Evolutionary conservation across 768 basidiomycete genomes (phyloP).

Genomic region (Epithele typhae): DNA sequence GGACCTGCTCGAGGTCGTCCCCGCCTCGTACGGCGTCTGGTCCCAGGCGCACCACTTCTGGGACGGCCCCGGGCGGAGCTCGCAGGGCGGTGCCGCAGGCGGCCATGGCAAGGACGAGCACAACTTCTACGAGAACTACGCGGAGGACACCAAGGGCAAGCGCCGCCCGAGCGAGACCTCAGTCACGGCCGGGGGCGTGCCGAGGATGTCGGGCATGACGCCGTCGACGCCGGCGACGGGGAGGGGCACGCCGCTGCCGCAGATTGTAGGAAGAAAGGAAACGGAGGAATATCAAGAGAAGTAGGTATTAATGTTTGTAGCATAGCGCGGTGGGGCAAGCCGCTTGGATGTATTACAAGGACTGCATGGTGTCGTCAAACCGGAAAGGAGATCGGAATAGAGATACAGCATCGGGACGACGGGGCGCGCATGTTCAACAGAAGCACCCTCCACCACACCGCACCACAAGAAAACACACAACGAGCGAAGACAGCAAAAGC

Average conservation of each 20-base stretch:
- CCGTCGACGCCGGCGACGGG: no score
- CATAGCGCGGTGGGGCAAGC: neutral
- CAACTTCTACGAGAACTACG: slow-evolving; percentile 89
- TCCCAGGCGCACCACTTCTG: slow-evolving; percentile 88
- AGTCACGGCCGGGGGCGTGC: no score
- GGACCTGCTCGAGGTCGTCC: slow-evolving; percentile 90
- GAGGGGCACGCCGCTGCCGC: neutral
- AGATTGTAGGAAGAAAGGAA: neutral
- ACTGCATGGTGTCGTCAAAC: no score
- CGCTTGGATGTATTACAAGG: neutral
- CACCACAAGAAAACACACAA: no score
- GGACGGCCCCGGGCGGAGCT: slow-evolving; percentile 75
- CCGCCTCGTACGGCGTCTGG: slow-evolving; percentile 86
- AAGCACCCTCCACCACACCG: no score
- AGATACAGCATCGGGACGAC: no score
- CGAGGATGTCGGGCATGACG: no score
- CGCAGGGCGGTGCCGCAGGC: slow-evolving; percentile 23
- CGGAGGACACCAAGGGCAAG: slow-evolving; percentile 41
- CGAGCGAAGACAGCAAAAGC: no score
- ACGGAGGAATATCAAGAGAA: neutral
- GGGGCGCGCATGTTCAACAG: no score
- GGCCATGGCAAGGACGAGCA: slow-evolving; percentile 51
- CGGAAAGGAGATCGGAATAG: no score
- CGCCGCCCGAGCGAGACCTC: slow-evolving; percentile 12
- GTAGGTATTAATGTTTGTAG: neutral